These are phyloP conservation scores for Rhodotorula graminis DNA, from an alignment of 768 basidiomycete genomes.

Conservation along the genomic window DNA sequence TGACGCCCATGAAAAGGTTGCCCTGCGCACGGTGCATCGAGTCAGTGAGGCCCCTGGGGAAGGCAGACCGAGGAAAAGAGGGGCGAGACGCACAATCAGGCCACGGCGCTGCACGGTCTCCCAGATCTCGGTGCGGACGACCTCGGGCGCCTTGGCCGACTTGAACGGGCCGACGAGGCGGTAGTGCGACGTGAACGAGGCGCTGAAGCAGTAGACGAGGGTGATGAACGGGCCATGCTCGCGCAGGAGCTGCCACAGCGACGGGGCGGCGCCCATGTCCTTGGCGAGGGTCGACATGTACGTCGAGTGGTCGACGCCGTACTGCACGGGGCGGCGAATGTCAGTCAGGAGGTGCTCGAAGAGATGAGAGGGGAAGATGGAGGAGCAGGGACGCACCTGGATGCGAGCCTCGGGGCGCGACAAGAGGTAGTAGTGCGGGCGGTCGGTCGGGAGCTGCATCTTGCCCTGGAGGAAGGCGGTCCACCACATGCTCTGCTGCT, in stretches of 20 bases:
- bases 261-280: conserved; percentile 58
- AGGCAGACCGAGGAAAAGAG: too few species aligned
- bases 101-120: conserved; percentile 59
- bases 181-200: conserved; percentile 60
- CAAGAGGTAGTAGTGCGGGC: conserved; percentile 57
- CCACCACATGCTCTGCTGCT: conserved; percentile 61
- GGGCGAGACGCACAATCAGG: conserved; percentile 41
- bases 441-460: conserved; percentile 51
- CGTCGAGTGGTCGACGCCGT: conserved; percentile 58
- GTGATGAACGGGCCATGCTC: conserved; percentile 56
- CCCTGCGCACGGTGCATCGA: conserved; percentile 41
- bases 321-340: conserved; percentile 41
- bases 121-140: conserved; percentile 59
- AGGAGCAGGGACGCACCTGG: not conserved
- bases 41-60: not conserved
- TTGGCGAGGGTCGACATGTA: conserved; percentile 59
- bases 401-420: conserved; percentile 55
- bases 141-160: conserved; percentile 49
- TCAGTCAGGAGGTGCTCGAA: too few species aligned
- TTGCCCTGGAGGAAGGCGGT: conserved; percentile 53
- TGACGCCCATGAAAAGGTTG: conserved; percentile 58
- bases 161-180: conserved; percentile 57
- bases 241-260: conserved; percentile 53
- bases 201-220: conserved; percentile 59
- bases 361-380: too few species aligned